These are phyloP conservation scores for Urochloa ruziziensis DNA, from an alignment of 176 grass and related monocot species.

Conservation along the genomic window DNA sequence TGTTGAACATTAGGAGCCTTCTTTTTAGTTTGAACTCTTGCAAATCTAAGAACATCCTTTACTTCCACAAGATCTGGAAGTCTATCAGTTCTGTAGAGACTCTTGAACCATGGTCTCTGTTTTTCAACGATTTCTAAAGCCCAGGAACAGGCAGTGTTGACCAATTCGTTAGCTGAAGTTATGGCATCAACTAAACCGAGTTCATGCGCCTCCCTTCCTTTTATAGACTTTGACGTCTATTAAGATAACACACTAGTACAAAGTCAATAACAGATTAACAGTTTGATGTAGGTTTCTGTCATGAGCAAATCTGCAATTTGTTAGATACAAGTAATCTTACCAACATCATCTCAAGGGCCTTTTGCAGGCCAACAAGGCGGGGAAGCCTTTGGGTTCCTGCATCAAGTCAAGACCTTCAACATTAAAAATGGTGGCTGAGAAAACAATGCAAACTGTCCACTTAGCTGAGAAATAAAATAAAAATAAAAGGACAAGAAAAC, in stretches of 20 bases:
- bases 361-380: conserved; percentile 81
- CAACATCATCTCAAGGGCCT: conserved; percentile 86
- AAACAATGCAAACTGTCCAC: conserved; percentile 1
- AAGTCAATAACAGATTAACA: conserved; percentile 19
- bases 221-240: conserved; percentile 79
- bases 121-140: conserved; percentile 68
- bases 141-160: conserved; percentile 55
- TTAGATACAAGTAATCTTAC: conserved; percentile 42
- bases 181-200: conserved; percentile 68
- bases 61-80: conserved; percentile 52
- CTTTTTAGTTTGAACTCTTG: conserved; percentile 62
- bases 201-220: conserved; percentile 63
- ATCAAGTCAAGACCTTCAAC: conserved; percentile 18
- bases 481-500: background rate
- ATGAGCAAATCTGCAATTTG: background rate
- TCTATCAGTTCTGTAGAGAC: conserved; percentile 69
- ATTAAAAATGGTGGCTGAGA: conserved; percentile 5
- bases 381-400: conserved; percentile 86
- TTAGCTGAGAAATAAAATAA: conserved; percentile 2
- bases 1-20: conserved; percentile 53
- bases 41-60: conserved; percentile 57
- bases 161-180: conserved; percentile 59
- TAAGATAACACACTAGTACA: conserved; percentile 14
- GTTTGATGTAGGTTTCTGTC: conserved; percentile 12
- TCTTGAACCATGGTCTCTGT: conserved; percentile 77